Conservation (phyloP, 768 basidiomycete genomes). For the Naganishia kalamii region DNA sequence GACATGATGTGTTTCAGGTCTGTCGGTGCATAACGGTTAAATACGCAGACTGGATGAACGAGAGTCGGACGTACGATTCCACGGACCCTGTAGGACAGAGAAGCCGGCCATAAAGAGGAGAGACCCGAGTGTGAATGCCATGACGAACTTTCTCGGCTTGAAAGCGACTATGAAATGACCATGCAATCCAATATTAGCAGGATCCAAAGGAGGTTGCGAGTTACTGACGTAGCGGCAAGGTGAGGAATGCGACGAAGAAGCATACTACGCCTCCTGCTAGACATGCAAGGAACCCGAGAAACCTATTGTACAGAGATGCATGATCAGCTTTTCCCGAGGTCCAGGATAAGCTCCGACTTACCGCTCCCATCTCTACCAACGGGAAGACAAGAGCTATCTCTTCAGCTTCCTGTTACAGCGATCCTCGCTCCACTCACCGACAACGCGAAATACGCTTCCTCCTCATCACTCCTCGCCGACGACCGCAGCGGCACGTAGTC, state of each 20-base stretch:
- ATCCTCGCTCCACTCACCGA: conserved; percentile 29
- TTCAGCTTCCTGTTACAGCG: neutral
- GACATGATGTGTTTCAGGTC: conserved; percentile 73
- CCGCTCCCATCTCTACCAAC: conserved; percentile 23
- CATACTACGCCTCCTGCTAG: conserved; percentile 84
- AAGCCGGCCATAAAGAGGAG: conserved; percentile 92
- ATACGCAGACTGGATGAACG: neutral
- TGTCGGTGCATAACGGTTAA: neutral
- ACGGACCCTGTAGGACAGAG: conserved; percentile 59
- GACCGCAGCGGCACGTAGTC: conserved; percentile 81
- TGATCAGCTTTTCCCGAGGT: neutral
- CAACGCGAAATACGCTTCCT: conserved; percentile 77
- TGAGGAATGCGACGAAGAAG: conserved; percentile 75
- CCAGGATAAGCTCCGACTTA: neutral
- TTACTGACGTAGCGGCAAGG: conserved; percentile 22
- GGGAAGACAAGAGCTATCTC: neutral
- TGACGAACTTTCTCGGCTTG: conserved; percentile 83
- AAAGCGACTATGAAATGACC: conserved; percentile 51
- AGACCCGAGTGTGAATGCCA: conserved; percentile 83
- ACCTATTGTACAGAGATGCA: conserved; percentile 48
- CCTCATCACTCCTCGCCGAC: conserved; percentile 77
- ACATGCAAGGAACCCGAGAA: conserved; percentile 85
- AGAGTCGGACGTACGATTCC: conserved; percentile 56
- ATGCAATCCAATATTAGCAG: too few relatives aligned
- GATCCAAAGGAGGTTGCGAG: neutral